Conservation (phyloP, 352 stramenopile genomes). For the Albugo laibachii region DNA sequence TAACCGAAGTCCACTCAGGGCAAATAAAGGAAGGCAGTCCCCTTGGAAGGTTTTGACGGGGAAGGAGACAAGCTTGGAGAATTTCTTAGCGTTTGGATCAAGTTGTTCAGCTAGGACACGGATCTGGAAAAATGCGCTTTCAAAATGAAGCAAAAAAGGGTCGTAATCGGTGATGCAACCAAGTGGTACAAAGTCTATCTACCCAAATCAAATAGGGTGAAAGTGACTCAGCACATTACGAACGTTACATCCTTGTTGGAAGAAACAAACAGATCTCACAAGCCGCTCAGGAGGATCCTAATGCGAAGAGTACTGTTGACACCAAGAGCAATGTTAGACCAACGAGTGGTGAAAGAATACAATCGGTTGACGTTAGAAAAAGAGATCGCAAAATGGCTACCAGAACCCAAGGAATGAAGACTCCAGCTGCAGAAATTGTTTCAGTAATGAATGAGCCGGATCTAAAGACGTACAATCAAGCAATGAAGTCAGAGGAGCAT, state of each 20-base stretch:
- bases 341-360: conserved; percentile 4
- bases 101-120: background rate
- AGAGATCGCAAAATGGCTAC: conserved; percentile 5
- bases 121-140: no score
- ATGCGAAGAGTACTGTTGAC: conserved; percentile 1
- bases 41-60: background rate
- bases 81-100: background rate
- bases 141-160: no score
- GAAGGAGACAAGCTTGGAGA: background rate
- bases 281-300: conserved; percentile 6
- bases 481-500: background rate
- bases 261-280: conserved; percentile 5
- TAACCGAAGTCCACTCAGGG: background rate
- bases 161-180: no score
- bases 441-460: conserved; percentile 1
- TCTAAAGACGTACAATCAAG: conserved; percentile 7
- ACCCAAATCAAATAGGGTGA: no score
- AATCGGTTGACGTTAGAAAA: background rate
- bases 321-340: conserved; percentile 6
- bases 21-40: background rate
- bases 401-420: background rate
- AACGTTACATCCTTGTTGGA: no score
- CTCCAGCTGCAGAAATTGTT: background rate
- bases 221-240: no score
- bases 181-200: no score